These are phyloP conservation scores for Trifolium fragiferum DNA, from an alignment of 306 rosid genomes.

Conservation along the genomic window DNA sequence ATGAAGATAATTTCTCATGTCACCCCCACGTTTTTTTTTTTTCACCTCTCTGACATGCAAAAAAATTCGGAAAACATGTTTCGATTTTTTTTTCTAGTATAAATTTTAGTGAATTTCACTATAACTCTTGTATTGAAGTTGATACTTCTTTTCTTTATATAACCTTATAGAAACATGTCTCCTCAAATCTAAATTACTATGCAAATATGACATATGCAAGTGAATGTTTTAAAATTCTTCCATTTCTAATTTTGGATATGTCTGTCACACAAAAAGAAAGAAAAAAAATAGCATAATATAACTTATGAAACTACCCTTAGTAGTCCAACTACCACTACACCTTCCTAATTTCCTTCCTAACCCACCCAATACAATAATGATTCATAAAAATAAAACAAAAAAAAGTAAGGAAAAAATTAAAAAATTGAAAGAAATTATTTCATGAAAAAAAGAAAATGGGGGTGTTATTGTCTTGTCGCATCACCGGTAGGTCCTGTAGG, in stretches of 20 bases:
- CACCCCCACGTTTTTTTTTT: too few species aligned
- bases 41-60: too few species aligned
- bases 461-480: background rate
- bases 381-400: constrained; percentile 25
- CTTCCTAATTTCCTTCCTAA: constrained; percentile 37
- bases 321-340: constrained; percentile 42
- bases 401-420: constrained; percentile 11
- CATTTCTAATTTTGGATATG: constrained; percentile 26
- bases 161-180: too few species aligned
- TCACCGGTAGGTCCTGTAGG: constrained; percentile 84
- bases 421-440: constrained; percentile 37
- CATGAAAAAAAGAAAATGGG: background rate
- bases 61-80: too few species aligned
- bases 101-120: too few species aligned
- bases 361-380: constrained; percentile 36
- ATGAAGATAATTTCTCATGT: too few species aligned
- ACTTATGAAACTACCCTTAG: constrained; percentile 34
- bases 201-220: background rate
- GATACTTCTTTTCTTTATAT: too few species aligned
- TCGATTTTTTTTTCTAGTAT: too few species aligned
- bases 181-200: too few species aligned
- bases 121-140: too few species aligned
- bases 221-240: background rate
- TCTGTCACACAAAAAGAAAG: constrained; percentile 24
- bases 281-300: constrained; percentile 14